A percentile compares a stretch with the other conserved stretches of the same genome.
phyloP scores from a whole-genome alignment of 345 rosid species.

The Syzygium oleosum region DNA sequence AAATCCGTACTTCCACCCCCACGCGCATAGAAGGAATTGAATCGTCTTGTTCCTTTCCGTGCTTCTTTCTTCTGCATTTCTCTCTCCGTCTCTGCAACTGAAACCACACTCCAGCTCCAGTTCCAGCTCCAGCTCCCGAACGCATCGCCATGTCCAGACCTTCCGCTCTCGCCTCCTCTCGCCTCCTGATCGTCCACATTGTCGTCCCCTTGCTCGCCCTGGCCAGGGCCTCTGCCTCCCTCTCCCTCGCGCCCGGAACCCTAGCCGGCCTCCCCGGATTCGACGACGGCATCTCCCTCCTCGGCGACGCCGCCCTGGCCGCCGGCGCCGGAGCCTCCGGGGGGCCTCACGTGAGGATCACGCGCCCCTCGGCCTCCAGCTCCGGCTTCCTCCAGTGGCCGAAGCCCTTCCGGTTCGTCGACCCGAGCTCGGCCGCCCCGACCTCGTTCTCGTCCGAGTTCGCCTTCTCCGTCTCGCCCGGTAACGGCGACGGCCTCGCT shows the following conservation, averaged over 20 bases:
- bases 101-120: neutral
- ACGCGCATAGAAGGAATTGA: neutral
- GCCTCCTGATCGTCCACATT: neutral
- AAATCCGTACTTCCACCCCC: neutral
- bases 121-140: too few species aligned
- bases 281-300: constrained; percentile 14
- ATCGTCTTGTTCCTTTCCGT: neutral
- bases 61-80: neutral
- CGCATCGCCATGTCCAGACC: neutral
- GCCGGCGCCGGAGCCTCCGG: neutral
- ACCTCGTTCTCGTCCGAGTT: constrained; percentile 33
- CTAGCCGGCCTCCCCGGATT: constrained; percentile 14
- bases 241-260: constrained; percentile 10
- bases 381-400: constrained; percentile 23
- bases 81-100: neutral
- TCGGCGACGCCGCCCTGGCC: constrained; percentile 27
- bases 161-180: neutral
- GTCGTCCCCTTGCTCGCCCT: neutral
- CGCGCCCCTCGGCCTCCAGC: constrained; percentile 17
- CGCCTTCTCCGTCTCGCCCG: constrained; percentile 25
- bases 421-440: neutral
- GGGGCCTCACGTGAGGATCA: constrained; percentile 17
- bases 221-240: constrained; percentile 3
- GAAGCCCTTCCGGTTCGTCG: constrained; percentile 24
- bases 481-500: constrained; percentile 28